Evolutionary conservation across 306 rosid species (phyloP).

Genomic region (Betula pendula): DNA sequence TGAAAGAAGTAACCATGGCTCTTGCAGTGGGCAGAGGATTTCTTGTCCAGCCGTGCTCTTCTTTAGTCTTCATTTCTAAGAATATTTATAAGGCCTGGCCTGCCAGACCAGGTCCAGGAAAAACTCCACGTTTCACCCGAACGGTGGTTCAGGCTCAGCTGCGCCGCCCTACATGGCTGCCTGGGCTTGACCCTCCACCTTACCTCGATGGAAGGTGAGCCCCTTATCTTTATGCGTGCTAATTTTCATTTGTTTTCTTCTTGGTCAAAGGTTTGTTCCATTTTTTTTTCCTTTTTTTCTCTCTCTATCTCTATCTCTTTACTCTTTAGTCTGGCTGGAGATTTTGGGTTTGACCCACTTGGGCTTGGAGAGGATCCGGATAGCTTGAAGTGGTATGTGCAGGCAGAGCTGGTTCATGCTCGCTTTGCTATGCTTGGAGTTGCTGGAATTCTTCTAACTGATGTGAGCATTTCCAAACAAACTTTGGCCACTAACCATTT

Average conservation of each 20-base stretch:
- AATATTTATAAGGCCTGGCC: constrained; percentile 21
- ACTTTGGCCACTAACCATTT: neutral
- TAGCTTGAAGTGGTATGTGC: constrained; percentile 94
- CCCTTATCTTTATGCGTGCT: neutral
- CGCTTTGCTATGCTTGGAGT: constrained; percentile 96
- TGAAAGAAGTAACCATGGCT: constrained; percentile 46
- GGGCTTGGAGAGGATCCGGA: constrained; percentile 90
- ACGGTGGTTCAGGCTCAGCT: constrained; percentile 45
- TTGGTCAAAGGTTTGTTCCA: neutral
- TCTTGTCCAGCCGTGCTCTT: constrained; percentile 45
- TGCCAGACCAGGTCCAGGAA: constrained; percentile 35
- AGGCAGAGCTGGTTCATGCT: constrained; percentile 84
- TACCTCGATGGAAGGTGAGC: constrained; percentile 87
- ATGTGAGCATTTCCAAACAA: constrained; percentile 62
- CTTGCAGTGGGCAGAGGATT: constrained; percentile 51
- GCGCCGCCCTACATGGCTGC: constrained; percentile 95
- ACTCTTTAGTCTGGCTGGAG: constrained; percentile 67
- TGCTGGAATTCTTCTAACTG: constrained; percentile 84
- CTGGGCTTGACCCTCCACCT: constrained; percentile 90
- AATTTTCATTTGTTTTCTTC: neutral
- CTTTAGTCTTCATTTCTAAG: constrained; percentile 30
- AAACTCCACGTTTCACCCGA: constrained; percentile 25
- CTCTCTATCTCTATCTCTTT: neutral
- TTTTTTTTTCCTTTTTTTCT: neutral
- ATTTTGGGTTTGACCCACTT: constrained; percentile 94